These are phyloP conservation scores for Skeletonema marinoi DNA, from an alignment of 108 stramenopile genomes.

Conservation along the genomic window DNA sequence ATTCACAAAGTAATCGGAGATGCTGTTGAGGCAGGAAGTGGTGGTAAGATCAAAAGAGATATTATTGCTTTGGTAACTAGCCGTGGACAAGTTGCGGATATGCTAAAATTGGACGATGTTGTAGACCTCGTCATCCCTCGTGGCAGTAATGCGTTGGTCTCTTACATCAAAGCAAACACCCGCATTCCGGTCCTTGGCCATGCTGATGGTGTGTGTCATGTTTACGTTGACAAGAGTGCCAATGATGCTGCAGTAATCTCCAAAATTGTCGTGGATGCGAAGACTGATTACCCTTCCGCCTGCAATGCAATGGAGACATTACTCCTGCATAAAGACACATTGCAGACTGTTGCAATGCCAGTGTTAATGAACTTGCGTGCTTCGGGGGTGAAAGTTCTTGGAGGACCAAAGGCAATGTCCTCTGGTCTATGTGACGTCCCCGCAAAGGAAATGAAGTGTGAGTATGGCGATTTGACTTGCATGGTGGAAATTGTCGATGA, in stretches of 20 bases:
- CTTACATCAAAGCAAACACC: constrained; percentile 90
- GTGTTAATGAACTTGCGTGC: constrained; percentile 77
- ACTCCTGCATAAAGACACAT: constrained; percentile 86
- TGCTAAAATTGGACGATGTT: constrained; percentile 84
- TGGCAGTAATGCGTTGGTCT: constrained; percentile 90
- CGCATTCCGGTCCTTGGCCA: constrained; percentile 98
- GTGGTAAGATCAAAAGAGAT: constrained; percentile 80
- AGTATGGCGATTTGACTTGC: constrained; percentile 94
- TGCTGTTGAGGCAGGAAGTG: constrained; percentile 87
- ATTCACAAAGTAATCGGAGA: constrained; percentile 91
- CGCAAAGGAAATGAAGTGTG: constrained; percentile 76
- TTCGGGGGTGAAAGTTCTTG: constrained; percentile 89
- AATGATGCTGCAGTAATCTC: constrained; percentile 55
- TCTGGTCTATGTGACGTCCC: constrained; percentile 73
- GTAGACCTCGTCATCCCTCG: constrained; percentile 99
- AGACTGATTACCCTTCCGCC: constrained; percentile 98
- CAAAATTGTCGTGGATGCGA: constrained; percentile 89
- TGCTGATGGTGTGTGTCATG: constrained; percentile 98
- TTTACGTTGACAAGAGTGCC: constrained; percentile 93
- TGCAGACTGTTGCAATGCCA: constrained; percentile 66
- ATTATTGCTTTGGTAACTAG: constrained; percentile 93
- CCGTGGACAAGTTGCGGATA: constrained; percentile 89
- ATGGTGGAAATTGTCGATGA: constrained; percentile 92
- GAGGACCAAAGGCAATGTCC: constrained; percentile 84
- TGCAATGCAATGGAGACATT: constrained; percentile 99